phyloP scores from a whole-genome alignment of 352 stramenopile species.

The Aphanomyces euteiches region DNA sequence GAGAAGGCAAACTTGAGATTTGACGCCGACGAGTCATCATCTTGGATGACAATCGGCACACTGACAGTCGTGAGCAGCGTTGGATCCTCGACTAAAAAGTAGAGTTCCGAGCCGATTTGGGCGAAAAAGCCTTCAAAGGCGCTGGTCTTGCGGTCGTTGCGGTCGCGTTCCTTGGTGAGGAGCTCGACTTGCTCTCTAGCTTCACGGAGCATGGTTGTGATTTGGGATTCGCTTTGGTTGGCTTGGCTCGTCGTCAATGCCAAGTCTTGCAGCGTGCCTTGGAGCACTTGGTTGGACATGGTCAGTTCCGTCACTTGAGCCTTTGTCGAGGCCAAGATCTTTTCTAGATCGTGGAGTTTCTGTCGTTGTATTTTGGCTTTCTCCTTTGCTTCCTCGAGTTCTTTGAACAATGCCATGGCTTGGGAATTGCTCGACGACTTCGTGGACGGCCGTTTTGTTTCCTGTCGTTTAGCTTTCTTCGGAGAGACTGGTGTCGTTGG shows the following conservation, averaged over 20 bases:
- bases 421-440: background rate
- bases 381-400: slow-evolving; percentile 12
- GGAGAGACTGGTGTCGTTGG: too few species aligned
- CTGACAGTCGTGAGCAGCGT: background rate
- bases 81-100: background rate
- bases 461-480: background rate
- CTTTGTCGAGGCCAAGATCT: background rate
- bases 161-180: background rate
- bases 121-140: slow-evolving; percentile 3
- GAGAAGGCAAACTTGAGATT: slow-evolving; percentile 2
- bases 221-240: slow-evolving; percentile 21
- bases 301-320: background rate
- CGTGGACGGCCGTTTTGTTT: too few species aligned
- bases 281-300: slow-evolving; percentile 16
- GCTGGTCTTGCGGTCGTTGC: background rate
- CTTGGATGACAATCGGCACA: too few species aligned
- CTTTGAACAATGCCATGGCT: background rate
- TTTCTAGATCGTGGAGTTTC: background rate
- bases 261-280: background rate
- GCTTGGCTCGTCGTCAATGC: background rate
- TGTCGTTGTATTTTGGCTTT: background rate
- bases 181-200: background rate
- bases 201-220: background rate
- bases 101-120: background rate
- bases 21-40: background rate